Percentiles rank a stretch among this genome's conserved stretches.
phyloP scores from a whole-genome alignment of 169 alveolate genomes.

The Eimeria sp. region DNA sequence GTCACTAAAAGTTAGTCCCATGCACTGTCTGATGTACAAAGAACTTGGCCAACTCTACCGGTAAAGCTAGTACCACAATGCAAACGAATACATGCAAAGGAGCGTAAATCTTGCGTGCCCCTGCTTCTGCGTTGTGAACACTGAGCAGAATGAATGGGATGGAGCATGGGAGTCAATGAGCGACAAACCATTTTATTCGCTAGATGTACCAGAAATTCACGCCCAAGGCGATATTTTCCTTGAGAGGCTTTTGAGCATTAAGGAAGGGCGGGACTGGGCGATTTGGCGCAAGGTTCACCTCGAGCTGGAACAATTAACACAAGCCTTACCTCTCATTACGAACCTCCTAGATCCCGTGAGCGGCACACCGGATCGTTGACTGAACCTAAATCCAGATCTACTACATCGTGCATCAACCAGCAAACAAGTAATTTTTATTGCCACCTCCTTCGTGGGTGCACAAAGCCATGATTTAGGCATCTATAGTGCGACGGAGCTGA shows the following conservation, averaged over 20 bases:
- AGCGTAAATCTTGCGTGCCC: too few species aligned
- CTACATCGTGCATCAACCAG: not conserved
- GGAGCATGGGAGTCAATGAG: conserved; percentile 74
- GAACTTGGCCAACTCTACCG: not conserved
- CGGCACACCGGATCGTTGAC: not conserved
- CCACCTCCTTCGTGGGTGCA: not conserved
- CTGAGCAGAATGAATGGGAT: conserved; percentile 83
- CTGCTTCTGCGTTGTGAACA: not conserved
- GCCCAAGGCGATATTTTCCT: conserved; percentile 58
- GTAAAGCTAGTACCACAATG: not conserved
- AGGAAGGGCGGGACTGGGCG: conserved; percentile 79
- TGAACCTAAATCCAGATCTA: not conserved
- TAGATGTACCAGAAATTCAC: conserved; percentile 73
- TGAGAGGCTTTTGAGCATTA: conserved; percentile 57
- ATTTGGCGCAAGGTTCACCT: conserved; percentile 85
- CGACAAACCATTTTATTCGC: conserved; percentile 54
- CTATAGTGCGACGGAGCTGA: not conserved
- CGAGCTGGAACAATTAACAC: conserved; percentile 85
- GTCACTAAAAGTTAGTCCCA: conserved; percentile 73
- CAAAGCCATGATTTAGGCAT: not conserved
- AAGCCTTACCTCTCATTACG: conserved; percentile 86
- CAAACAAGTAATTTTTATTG: not conserved
- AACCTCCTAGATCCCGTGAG: conserved; percentile 83
- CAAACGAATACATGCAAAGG: not conserved
- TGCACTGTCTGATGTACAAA: not conserved